Percentiles rank a stretch among this genome's conserved stretches.
Evolutionary conservation across 495 filamentous ascomycete genomes (phyloP).

Genomic region (Hyaloscypha bicolor): DNA sequence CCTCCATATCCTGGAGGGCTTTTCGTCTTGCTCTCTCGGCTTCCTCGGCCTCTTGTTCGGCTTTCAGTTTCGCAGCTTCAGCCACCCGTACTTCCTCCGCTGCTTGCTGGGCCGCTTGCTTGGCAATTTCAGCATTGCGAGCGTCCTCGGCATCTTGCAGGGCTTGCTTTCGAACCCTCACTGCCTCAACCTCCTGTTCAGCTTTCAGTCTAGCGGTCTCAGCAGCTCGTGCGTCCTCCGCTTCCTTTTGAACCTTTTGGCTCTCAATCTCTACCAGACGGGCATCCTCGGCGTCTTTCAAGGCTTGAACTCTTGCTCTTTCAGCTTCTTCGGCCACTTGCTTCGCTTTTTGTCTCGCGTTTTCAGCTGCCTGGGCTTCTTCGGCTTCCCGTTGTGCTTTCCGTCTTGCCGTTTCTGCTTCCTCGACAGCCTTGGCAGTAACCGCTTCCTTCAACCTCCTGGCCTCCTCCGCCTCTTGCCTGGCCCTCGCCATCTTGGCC

Average conservation of each 20-base stretch:
- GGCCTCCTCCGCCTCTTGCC: conserved; percentile 21
- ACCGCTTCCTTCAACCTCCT: conserved; percentile 11
- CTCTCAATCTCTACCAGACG: neutral
- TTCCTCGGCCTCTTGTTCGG: conserved; percentile 5
- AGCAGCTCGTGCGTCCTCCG: conserved; percentile 13
- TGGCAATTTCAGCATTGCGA: neutral
- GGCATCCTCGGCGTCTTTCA: conserved; percentile 9
- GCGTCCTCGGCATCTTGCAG: neutral
- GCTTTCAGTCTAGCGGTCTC: neutral
- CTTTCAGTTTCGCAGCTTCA: conserved; percentile 5
- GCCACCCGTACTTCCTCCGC: conserved; percentile 9
- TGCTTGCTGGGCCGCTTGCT: neutral
- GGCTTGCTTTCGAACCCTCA: neutral
- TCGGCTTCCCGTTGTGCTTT: conserved; percentile 11
- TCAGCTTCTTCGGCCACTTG: conserved; percentile 15
- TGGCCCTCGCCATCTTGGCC: conserved; percentile 21
- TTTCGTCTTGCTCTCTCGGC: conserved; percentile 18
- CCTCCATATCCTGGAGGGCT: conserved; percentile 6
- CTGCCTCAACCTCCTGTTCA: conserved; percentile 9
- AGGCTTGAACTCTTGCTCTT: conserved; percentile 7
- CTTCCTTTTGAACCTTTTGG: neutral
- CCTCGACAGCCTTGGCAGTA: conserved; percentile 6
- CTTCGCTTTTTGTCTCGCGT: conserved; percentile 4
- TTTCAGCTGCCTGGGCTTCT: conserved; percentile 12
- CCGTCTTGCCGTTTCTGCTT: conserved; percentile 22